These are phyloP conservation scores for Psilocybe subaeruginosa DNA, from an alignment of 768 basidiomycete species.

Conservation along the genomic window DNA sequence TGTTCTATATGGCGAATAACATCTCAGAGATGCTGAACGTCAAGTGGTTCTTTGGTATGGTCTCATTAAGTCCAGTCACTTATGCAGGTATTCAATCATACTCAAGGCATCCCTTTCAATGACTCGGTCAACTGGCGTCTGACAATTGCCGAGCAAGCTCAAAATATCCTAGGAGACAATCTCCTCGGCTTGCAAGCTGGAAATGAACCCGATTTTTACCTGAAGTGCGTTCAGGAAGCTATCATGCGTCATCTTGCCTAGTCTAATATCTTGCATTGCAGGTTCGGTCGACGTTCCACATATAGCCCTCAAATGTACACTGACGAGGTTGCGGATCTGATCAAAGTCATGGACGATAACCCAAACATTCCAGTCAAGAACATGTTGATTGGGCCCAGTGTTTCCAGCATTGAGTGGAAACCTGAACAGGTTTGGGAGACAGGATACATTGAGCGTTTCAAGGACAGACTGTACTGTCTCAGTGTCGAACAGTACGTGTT, in stretches of 20 bases:
- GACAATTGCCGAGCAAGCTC: constrained; percentile 57
- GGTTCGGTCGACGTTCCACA: constrained; percentile 36
- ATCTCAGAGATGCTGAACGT: constrained; percentile 60
- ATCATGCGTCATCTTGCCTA: constrained; percentile 5
- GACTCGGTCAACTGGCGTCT: constrained; percentile 56
- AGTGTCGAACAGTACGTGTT: constrained; percentile 59
- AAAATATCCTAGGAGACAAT: constrained; percentile 64
- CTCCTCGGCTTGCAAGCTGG: constrained; percentile 73
- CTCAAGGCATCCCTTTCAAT: constrained; percentile 62
- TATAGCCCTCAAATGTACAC: constrained; percentile 49
- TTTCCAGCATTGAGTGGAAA: constrained; percentile 54
- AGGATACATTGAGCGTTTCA: constrained; percentile 48
- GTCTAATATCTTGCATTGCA: constrained; percentile 6
- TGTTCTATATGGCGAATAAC: constrained; percentile 68
- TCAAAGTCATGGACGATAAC: constrained; percentile 26
- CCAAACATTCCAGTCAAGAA: constrained; percentile 27
- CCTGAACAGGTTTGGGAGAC: constrained; percentile 52
- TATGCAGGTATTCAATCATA: not conserved
- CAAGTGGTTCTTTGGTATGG: constrained; percentile 64
- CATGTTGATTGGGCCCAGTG: constrained; percentile 62
- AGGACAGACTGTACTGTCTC: constrained; percentile 43
- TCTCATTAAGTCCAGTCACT: constrained; percentile 1
- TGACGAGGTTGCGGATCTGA: constrained; percentile 37
- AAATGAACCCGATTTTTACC: constrained; percentile 82
- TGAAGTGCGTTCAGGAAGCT: constrained; percentile 26